Conservation (phyloP, 805 yeast species). For the Suhomyces vadensis region DNA sequence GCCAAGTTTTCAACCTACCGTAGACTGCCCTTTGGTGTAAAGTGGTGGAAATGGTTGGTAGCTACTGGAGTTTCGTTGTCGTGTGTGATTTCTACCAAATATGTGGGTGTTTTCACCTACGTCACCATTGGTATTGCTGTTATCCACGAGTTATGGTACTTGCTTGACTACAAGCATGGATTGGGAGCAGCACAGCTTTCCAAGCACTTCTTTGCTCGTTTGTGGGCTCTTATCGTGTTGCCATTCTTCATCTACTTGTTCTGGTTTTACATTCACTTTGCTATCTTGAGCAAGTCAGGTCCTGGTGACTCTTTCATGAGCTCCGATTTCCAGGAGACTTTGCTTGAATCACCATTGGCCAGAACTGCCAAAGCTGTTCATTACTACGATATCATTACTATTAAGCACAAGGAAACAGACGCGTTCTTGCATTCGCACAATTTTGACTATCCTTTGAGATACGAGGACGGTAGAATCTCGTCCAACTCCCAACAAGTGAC, state of each 20-base stretch:
- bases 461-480: constrained; percentile 94
- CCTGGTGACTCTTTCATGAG: constrained; percentile 96
- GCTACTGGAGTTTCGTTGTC: constrained; percentile 85
- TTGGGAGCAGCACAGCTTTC: constrained; percentile 55
- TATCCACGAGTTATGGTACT: constrained; percentile 79
- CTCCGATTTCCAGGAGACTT: constrained; percentile 90
- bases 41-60: constrained; percentile 88
- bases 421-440: constrained; percentile 83
- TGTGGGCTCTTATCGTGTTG: constrained; percentile 65
- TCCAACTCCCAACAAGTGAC: constrained; percentile 96
- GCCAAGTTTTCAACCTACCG: constrained; percentile 74
- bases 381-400: constrained; percentile 72
- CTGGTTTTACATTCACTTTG: constrained; percentile 93
- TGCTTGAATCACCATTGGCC: constrained; percentile 79
- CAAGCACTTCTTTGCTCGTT: constrained; percentile 75
- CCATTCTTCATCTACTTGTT: constrained; percentile 81
- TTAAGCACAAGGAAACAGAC: constrained; percentile 78
- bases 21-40: constrained; percentile 57
- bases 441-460: constrained; percentile 79
- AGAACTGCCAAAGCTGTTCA: constrained; percentile 69
- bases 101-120: constrained; percentile 93
- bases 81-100: constrained; percentile 91
- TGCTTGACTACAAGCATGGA: constrained; percentile 72
- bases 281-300: constrained; percentile 79
- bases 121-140: constrained; percentile 88